Base-by-base conservation (phyloP, 176 grass and related monocot genomes). In the Zoysia japonica region DNA sequence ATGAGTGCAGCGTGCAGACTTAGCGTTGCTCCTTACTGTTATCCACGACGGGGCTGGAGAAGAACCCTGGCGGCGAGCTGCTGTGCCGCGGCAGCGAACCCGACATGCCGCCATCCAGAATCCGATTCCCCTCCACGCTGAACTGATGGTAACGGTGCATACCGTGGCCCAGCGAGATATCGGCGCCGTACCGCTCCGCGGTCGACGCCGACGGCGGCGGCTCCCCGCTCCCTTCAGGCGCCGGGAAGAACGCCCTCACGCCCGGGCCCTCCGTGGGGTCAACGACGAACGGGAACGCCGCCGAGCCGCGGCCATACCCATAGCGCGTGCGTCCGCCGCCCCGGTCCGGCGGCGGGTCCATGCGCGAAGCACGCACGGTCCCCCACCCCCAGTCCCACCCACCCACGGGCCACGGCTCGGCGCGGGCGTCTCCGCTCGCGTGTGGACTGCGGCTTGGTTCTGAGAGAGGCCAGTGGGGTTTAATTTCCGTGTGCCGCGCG, bases 11-110 rank as follows among this genome's bases (percentile, higher is more conserved):
- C 49, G 39, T n/a, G 37, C 14, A 66, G 17, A 41, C 20, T 42
- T 12, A 43, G 48, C 63, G 44, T 68, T 68, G 64, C 6, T 39
- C 11, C 65, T 84, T 77, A 90, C 88, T 83, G 59, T 81, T 83
- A 44, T 91, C 89, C 67, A 85, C 72, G 65, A 87, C 84, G 37
- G 75, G 87, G 51, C 81, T 86, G 43, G 89, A 95, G 75, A 92
- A 89, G 84, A 95, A 91, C 8, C 84, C 93, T 40, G 87, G 78
- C 63, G 93, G 92, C 43, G 83, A 92, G 84, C 89, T 89, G 69
- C 78, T 89, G 64, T 91, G 92, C 78, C 89, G 76, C 50, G 78
- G 46, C 3, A 89, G 46, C 3, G 74, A 16, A 43, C 59, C 81
- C 19, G 74, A 36, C 47, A 46, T 10, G 20, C 17, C 67, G 46